Evolutionary conservation across 1,284 basidiomycete species (phyloP), one percentile per base, ranked within the genome.

Genomic region (Filobasidium uniguttulatum): DNA sequence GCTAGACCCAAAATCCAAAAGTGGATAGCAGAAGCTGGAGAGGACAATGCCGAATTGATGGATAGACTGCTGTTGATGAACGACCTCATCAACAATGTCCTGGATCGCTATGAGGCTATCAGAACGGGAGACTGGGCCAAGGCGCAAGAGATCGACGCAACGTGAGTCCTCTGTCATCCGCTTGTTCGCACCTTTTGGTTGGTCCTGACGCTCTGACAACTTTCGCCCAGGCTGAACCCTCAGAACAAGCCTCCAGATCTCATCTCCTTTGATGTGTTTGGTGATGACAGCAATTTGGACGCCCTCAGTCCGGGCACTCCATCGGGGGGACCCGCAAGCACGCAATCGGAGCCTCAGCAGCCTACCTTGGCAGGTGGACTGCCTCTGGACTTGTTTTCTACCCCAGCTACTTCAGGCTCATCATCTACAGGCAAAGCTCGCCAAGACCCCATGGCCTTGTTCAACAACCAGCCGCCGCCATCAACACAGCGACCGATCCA

Each of bases 1-100:
- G 91, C 93, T 2, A 78, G 93, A 50, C 94, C 94, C 1, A 90
- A 87, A 68, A 80, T 98, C 45, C 94, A 98, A 66, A 93, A 91
- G 60, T 97, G 93, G 93, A 87, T 98, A 55, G 85, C 83, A n/a
- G 87, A 97, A 59, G 90, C 85, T 1, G 84, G 73, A 26, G 73
- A 74, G 31, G 79, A 80, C 36, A 88, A 93, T 67, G 77, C 85
- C 28, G 87, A 83, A 56, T 84, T 87, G 46, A 79, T 97, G 62
- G 84, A 87, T 88, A 59, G 88, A 2, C 82, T 96, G 67, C 74
- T 98, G 25, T 78, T 97, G 65, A 90, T 93, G 56, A 98, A 99
- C 67, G 94, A 99, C 69, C 82, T 94, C 60, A 93, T 98, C 69
- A 97, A 98, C 71, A 85, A 80, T 31, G 86, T 93, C 15, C 70